A percentile compares a stretch with the other conserved stretches of the same genome.
These are phyloP conservation scores for Ophiobolus disseminans DNA, from an alignment of 2,329 filamentous ascomycete species.

Conservation along the genomic window DNA sequence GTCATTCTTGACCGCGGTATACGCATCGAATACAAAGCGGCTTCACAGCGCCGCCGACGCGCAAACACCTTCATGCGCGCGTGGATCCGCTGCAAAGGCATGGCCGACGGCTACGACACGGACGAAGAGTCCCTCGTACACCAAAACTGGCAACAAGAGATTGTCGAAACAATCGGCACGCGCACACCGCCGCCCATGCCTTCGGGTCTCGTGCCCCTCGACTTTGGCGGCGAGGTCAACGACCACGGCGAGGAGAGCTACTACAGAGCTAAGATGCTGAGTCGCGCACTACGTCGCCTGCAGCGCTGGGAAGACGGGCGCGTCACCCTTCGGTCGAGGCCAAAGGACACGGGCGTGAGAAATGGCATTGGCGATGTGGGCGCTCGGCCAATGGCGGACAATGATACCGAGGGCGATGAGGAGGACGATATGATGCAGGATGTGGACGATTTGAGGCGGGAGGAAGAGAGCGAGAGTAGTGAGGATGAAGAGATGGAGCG, in stretches of 20 bases:
- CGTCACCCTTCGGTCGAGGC: constrained; percentile 33
- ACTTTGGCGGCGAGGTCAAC: constrained; percentile 63
- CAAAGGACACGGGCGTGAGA: constrained; percentile 20
- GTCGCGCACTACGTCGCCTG: constrained; percentile 70
- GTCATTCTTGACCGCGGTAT: constrained; percentile 80
- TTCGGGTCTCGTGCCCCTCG: constrained; percentile 67
- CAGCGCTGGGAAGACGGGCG: constrained; percentile 68
- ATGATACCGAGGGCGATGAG: constrained; percentile 7
- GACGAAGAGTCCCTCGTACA: constrained; percentile 47
- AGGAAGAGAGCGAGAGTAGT: constrained; percentile 11
- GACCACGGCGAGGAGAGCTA: constrained; percentile 79
- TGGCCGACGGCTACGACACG: constrained; percentile 56
- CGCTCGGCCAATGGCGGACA: not conserved
- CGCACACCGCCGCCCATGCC: constrained; percentile 44
- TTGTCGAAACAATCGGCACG: too few species aligned
- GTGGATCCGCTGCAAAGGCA: constrained; percentile 65
- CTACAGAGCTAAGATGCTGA: constrained; percentile 70
- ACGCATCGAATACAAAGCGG: constrained; percentile 68
- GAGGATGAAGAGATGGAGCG: constrained; percentile 24
- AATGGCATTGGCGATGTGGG: constrained; percentile 3
- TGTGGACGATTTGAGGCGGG: constrained; percentile 28
- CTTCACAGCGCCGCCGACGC: constrained; percentile 66
- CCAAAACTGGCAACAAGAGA: constrained; percentile 36
- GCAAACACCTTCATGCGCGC: constrained; percentile 73
- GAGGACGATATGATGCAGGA: constrained; percentile 36